phyloP scores from a whole-genome alignment of 495 filamentous ascomycete species.

The Pyronema omphalodes region DNA sequence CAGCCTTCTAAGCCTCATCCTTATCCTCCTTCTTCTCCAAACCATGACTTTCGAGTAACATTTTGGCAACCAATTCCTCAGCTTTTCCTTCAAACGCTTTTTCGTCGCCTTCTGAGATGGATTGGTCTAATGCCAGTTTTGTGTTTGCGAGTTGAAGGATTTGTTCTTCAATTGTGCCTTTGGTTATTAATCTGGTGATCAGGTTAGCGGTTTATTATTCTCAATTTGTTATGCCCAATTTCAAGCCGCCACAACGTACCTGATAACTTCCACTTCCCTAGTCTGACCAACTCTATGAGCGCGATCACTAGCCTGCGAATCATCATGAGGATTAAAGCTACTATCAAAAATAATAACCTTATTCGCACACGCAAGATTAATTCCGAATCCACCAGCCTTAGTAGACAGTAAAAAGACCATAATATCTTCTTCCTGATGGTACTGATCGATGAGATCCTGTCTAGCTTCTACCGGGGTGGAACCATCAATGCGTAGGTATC shows the following conservation, averaged over 20 bases:
- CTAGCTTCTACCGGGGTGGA: conserved; percentile 64
- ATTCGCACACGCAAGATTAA: conserved; percentile 87
- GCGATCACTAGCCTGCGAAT: conserved; percentile 89
- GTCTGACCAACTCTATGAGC: conserved; percentile 89
- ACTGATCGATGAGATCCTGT: conserved; percentile 72
- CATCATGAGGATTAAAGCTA: conserved; percentile 89
- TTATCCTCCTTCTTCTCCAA: no score
- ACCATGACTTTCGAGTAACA: conserved; percentile 29
- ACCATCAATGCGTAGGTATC: conserved; percentile 69
- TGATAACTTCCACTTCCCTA: conserved; percentile 64
- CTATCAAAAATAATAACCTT: conserved; percentile 96
- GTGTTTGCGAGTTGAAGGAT: conserved; percentile 76
- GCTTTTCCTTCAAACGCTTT: conserved; percentile 35
- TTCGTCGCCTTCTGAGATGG: conserved; percentile 38
- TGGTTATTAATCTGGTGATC: conserved; percentile 48
- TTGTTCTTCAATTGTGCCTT: conserved; percentile 77
- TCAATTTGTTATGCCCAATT: background rate
- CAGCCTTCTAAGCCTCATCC: no score
- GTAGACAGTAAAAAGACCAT: conserved; percentile 86
- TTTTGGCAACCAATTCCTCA: conserved; percentile 44
- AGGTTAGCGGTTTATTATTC: no score
- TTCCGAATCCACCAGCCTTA: conserved; percentile 81
- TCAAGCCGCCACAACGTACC: conserved; percentile 3
- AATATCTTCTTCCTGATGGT: conserved; percentile 55
- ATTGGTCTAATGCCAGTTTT: conserved; percentile 79